Evolutionary conservation across 129 eudicot species (phyloP), one percentile per base, ranked within the genome.

Genomic region (Deinandra increscens): DNA sequence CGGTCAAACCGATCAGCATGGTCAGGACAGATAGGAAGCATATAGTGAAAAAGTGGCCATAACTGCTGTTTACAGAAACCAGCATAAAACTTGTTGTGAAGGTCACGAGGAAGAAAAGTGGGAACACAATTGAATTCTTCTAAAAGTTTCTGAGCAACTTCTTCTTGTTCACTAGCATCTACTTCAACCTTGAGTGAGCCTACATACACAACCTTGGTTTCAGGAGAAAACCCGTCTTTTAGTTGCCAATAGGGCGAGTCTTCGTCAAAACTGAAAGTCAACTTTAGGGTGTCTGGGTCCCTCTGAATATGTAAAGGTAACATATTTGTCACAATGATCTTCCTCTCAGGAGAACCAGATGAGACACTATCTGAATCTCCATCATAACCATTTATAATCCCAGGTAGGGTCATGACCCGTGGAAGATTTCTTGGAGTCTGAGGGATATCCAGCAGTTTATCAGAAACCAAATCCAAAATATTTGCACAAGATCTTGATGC

Each of bases 11-110:
- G 90, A 18, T 84, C 96, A 48, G 87, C 88, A 73, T 91, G 91
- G 44, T 86, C 89, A 18, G 81, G 74, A 56, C 85, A 84, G 82
- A 91, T 84, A 18, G 97, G 97, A 46, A 91, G 88, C 97, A 91
- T 91, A 83, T 91, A 91, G 70, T 91, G 97, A 36, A 91, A 91
- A 51, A 88, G 85, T 6, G 97, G 90, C 97, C 97, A 91, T 23
- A 91, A 75, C 26, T 91, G 84, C 42, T 91, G 93, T 81, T 91
- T 91, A 65, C 97, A 91, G 71, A 85, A 91, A 37, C 97, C 97
- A 41, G 84, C 72, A 81, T 88, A 91, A 60, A 78, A 91, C 76
- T 80, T 88, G 55, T 84, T 72, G 51, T 79, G 81, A 66, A 91
- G 83, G 51, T 88, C 96, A 22, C 17, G 72, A 0, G 97, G 95